Percentiles rank a stretch among this genome's conserved stretches.
phyloP scores from a whole-genome alignment of 441 rosid species.

The Hura crepitans region DNA sequence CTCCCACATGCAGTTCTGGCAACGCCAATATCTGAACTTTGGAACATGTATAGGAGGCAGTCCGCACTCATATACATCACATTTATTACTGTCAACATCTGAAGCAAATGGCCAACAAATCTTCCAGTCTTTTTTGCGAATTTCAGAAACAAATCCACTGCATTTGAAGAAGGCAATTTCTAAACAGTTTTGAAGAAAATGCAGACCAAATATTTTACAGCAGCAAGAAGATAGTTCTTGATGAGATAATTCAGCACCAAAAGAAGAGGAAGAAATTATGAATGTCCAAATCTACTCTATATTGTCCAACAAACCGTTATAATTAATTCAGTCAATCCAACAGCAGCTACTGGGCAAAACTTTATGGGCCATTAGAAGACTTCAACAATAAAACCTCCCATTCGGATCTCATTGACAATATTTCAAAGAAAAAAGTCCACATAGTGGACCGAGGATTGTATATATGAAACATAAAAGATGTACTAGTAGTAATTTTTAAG shows the following conservation, averaged over 20 bases:
- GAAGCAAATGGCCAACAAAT: conserved; percentile 71
- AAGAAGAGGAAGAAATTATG: not conserved
- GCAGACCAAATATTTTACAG: conserved; percentile 3
- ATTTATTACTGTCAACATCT: conserved; percentile 31
- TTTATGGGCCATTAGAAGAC: not conserved
- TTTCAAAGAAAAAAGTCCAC: not conserved
- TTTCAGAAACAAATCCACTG: conserved; percentile 80
- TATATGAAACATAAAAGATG: not conserved
- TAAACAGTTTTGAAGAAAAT: conserved; percentile 10
- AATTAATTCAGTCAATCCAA: conserved; percentile 1
- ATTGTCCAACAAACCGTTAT: not conserved
- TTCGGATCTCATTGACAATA: conserved; percentile 6
- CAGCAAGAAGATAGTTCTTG: not conserved
- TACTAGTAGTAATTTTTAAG: not conserved
- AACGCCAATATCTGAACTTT: conserved; percentile 66
- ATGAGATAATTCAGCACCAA: not conserved
- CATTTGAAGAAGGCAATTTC: conserved; percentile 23
- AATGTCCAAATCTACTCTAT: not conserved
- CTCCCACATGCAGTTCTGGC: conserved; percentile 51
- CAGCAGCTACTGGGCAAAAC: not conserved
- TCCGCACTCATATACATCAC: conserved; percentile 33
- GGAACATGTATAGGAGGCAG: conserved; percentile 67
- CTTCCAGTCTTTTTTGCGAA: conserved; percentile 53
- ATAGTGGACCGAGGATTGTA: not conserved
- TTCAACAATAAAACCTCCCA: not conserved